Percentiles rank a stretch among this genome's conserved stretches.
Evolutionary conservation across 176 grass and related monocot genomes (phyloP).

Genomic region (Oryza meridionalis): DNA sequence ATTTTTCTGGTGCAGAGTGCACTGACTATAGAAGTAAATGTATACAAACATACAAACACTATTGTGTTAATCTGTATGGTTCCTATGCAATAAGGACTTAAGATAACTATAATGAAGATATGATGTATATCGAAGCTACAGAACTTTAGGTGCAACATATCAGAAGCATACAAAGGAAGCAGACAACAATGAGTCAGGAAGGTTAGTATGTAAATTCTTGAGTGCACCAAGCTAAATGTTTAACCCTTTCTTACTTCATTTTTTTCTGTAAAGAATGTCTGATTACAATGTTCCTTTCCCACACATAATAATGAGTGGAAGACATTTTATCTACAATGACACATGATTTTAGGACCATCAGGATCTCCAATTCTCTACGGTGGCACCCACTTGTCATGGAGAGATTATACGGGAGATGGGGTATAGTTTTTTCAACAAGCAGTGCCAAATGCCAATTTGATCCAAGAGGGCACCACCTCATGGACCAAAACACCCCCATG

Average conservation of each 20-base stretch:
- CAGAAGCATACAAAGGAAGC: constrained; percentile 19
- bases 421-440: not conserved
- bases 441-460: no score
- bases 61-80: not conserved
- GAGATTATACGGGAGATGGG: not conserved
- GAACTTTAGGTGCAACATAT: constrained; percentile 2
- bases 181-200: not conserved
- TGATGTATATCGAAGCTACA: not conserved
- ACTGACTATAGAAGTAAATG: not conserved
- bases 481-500: not conserved
- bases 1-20: not conserved
- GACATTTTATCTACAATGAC: not conserved
- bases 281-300: constrained; percentile 21
- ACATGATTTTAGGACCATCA: not conserved
- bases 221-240: not conserved
- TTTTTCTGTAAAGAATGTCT: constrained; percentile 5
- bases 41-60: not conserved
- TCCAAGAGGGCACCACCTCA: not conserved
- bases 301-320: not conserved
- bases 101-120: constrained; percentile 9
- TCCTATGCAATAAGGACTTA: constrained; percentile 5
- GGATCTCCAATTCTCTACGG: not conserved
- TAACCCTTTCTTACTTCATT: not conserved
- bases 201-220: not conserved
- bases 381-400: not conserved